These are phyloP conservation scores for Kluyveromyces starmeri DNA, from an alignment of 805 yeast species.

Conservation along the genomic window DNA sequence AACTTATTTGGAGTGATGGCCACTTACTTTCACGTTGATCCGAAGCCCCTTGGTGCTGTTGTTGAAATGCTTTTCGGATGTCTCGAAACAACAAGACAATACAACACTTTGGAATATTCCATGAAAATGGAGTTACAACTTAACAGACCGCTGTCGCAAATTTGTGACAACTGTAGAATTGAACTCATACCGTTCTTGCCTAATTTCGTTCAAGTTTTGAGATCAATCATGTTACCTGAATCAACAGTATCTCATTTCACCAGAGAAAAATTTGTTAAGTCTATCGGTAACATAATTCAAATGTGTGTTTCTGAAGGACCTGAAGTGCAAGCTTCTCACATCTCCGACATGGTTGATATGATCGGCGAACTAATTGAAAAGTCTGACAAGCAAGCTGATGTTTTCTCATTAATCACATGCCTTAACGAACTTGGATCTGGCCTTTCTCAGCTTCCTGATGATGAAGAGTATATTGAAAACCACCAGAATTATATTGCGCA, in stretches of 20 bases:
- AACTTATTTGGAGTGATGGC: conserved; percentile 22
- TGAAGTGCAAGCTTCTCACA: conserved; percentile 31
- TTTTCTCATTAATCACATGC: conserved; percentile 51
- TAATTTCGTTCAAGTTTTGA: conserved; percentile 25
- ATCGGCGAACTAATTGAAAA: conserved; percentile 20
- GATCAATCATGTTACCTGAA: conserved; percentile 24
- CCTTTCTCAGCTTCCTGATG: conserved; percentile 46
- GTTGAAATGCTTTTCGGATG: conserved; percentile 24
- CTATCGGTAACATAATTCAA: conserved; percentile 56
- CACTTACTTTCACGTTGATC: conserved; percentile 20
- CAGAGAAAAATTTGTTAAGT: conserved; percentile 46
- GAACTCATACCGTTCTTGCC: conserved; percentile 20
- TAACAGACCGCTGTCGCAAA: conserved; percentile 20
- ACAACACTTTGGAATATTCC: conserved; percentile 10
- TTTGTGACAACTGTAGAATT: conserved; percentile 25
- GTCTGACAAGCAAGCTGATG: conserved; percentile 34
- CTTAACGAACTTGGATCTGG: conserved; percentile 67
- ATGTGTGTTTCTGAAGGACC: conserved; percentile 38
- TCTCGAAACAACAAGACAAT: conserved; percentile 17
- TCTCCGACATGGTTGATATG: conserved; percentile 27
- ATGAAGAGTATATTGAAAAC: conserved; percentile 21
- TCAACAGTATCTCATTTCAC: conserved; percentile 24
- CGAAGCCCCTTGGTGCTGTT: conserved; percentile 15
- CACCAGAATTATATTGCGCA: conserved; percentile 17
- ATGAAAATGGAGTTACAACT: conserved; percentile 23